Conservation (phyloP, 495 filamentous ascomycete species). For the Aspergillus cavernicola region DNA sequence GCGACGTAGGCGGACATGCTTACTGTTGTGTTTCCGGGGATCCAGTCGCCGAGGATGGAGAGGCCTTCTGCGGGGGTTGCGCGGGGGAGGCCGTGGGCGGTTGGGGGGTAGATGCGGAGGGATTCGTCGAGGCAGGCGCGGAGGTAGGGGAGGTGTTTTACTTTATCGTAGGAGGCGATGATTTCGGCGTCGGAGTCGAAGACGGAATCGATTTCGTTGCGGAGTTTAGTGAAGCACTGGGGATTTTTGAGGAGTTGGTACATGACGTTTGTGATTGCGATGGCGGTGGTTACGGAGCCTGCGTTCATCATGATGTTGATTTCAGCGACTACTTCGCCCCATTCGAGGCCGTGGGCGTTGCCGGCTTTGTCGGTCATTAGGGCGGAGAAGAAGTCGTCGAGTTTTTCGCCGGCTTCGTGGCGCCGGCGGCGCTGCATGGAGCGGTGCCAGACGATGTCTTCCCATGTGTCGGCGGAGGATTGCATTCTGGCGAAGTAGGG, state of each 20-base stretch:
- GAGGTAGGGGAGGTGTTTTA: conserved; percentile 41
- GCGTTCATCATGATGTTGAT: conserved; percentile 48
- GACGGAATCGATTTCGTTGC: conserved; percentile 52
- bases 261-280: conserved; percentile 48
- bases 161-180: conserved; percentile 42
- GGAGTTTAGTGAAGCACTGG: conserved; percentile 45
- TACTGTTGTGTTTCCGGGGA: conserved; percentile 34
- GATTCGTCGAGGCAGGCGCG: conserved; percentile 47
- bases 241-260: conserved; percentile 56
- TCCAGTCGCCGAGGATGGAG: conserved; percentile 35
- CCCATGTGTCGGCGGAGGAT: conserved; percentile 23
- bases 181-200: conserved; percentile 29
- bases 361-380: conserved; percentile 54
- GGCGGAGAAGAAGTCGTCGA: conserved; percentile 55
- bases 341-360: conserved; percentile 34
- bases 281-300: conserved; percentile 53
- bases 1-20: conserved; percentile 30
- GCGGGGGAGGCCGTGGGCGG: conserved; percentile 33
- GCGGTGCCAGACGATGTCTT: conserved; percentile 41
- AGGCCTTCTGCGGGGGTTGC: conserved; percentile 34
- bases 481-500: conserved; percentile 32
- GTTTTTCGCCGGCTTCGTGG: conserved; percentile 48
- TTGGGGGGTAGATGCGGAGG: conserved; percentile 41
- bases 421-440: conserved; percentile 33
- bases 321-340: conserved; percentile 32